These are phyloP conservation scores for Dryas alaskensis DNA, from an alignment of 306 rosid species.

Conservation along the genomic window DNA sequence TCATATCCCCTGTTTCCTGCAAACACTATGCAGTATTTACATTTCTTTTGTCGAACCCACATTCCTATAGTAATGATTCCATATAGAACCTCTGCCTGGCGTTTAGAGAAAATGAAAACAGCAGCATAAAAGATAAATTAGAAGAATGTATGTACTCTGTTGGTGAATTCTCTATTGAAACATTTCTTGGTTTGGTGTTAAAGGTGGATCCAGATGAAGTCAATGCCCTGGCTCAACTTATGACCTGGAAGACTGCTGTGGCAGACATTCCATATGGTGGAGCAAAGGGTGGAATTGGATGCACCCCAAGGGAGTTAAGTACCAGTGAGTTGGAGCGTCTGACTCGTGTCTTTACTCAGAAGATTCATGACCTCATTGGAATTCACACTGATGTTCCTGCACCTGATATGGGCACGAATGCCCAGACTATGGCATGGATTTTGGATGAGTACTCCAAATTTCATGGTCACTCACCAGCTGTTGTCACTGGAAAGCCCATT, in stretches of 20 bases:
- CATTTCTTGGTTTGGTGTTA: slow-evolving; percentile 4
- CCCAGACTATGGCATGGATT: slow-evolving; percentile 74
- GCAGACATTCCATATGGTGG: slow-evolving; percentile 68
- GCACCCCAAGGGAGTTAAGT: slow-evolving; percentile 52
- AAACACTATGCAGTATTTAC: neutral
- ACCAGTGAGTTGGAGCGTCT: slow-evolving; percentile 55
- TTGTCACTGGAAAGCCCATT: slow-evolving; percentile 67
- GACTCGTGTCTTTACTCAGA: slow-evolving; percentile 64
- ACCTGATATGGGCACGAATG: slow-evolving; percentile 68
- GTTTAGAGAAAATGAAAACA: too few relatives aligned
- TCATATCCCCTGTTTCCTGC: neutral
- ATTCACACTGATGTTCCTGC: slow-evolving; percentile 65
- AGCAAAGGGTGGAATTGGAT: slow-evolving; percentile 72
- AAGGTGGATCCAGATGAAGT: slow-evolving; percentile 75
- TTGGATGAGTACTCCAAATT: slow-evolving; percentile 69
- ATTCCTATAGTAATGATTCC: too few relatives aligned
- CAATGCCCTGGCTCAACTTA: slow-evolving; percentile 63
- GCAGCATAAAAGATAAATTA: too few relatives aligned
- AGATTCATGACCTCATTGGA: slow-evolving; percentile 63
- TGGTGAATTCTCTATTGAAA: slow-evolving; percentile 6
- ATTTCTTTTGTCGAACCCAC: neutral
- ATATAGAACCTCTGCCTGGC: too few relatives aligned
- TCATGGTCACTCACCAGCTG: slow-evolving; percentile 64
- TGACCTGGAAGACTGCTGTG: slow-evolving; percentile 77
- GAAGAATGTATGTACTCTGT: neutral